phyloP scores from a whole-genome alignment of 2,329 filamentous ascomycete species.

The Penicillium crustosum region DNA sequence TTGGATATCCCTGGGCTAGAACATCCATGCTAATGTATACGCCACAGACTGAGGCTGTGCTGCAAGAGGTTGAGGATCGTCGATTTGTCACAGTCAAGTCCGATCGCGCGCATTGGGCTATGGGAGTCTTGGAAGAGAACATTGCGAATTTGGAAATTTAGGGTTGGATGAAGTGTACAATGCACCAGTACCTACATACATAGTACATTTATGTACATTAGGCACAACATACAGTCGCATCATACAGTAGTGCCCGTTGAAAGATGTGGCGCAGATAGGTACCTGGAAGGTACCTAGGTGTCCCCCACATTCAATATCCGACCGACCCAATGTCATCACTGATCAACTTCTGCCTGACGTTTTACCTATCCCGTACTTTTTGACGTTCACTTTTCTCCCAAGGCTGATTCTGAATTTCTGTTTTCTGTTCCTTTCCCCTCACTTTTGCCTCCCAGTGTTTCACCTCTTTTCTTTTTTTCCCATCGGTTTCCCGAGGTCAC shows the following conservation, averaged over 20 bases:
- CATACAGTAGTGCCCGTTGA: conserved; percentile 1
- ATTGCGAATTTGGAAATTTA: conserved; percentile 62
- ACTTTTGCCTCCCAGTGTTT: not conserved
- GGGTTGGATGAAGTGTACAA: conserved; percentile 12
- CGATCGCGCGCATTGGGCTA: conserved; percentile 69
- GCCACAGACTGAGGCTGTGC: conserved; percentile 17
- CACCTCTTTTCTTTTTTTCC: not conserved
- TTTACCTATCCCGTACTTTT: not conserved
- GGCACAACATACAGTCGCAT: not conserved
- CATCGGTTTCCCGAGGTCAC: not conserved
- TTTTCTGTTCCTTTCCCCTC: conserved; percentile 2
- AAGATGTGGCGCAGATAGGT: conserved; percentile 3
- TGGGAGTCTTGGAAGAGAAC: conserved; percentile 80
- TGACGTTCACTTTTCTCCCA: conserved; percentile 2
- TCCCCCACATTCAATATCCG: conserved; percentile 1
- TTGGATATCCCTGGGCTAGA: not conserved
- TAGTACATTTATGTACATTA: conserved; percentile 9
- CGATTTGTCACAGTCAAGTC: conserved; percentile 61
- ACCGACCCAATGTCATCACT: conserved; percentile 19
- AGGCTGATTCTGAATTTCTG: conserved; percentile 15
- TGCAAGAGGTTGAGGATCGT: conserved; percentile 45
- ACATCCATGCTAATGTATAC: conserved; percentile 23
- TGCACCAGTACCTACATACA: not conserved
- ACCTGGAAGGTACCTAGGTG: no score
- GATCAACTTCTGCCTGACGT: conserved; percentile 22